These are phyloP conservation scores for Periconia digitata DNA, from an alignment of 2,329 filamentous ascomycete species.

Conservation along the genomic window DNA sequence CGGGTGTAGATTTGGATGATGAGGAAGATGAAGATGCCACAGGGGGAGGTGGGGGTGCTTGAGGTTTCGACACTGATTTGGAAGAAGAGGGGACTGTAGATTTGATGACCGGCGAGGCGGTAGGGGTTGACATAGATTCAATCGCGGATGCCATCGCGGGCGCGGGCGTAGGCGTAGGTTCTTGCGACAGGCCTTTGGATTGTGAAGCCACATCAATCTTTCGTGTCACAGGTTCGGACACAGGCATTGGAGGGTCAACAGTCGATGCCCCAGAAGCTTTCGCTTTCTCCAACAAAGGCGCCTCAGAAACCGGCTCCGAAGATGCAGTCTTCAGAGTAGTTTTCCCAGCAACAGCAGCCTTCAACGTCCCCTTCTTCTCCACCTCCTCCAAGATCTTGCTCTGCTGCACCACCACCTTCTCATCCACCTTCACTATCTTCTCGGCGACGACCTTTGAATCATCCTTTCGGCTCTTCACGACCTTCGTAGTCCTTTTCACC, in stretches of 20 bases:
- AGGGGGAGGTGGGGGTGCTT: slow-evolving; percentile 5
- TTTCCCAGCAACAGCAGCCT: background rate
- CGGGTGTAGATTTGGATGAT: background rate
- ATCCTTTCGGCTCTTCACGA: background rate
- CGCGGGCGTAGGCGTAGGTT: background rate
- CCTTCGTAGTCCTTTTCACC: slow-evolving; percentile 8
- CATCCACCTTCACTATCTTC: background rate
- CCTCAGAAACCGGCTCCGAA: background rate
- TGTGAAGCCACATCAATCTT: no score
- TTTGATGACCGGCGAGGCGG: no score
- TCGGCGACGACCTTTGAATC: background rate
- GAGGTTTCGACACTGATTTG: no score
- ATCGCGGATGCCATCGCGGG: background rate
- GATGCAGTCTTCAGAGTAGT: background rate
- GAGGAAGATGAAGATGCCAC: slow-evolving; percentile 1
- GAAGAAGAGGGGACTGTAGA: no score
- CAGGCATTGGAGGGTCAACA: background rate
- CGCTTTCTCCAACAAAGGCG: background rate
- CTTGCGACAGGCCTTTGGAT: no score
- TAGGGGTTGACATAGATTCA: no score
- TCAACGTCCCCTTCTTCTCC: slow-evolving; percentile 24
- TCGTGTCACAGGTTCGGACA: no score
- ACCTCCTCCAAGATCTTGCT: slow-evolving; percentile 36
- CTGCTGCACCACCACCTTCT: slow-evolving; percentile 24
- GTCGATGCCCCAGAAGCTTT: background rate